These are phyloP conservation scores for Pestalotiopsis sp. DNA, from an alignment of 2,329 filamentous ascomycete species.

Conservation along the genomic window DNA sequence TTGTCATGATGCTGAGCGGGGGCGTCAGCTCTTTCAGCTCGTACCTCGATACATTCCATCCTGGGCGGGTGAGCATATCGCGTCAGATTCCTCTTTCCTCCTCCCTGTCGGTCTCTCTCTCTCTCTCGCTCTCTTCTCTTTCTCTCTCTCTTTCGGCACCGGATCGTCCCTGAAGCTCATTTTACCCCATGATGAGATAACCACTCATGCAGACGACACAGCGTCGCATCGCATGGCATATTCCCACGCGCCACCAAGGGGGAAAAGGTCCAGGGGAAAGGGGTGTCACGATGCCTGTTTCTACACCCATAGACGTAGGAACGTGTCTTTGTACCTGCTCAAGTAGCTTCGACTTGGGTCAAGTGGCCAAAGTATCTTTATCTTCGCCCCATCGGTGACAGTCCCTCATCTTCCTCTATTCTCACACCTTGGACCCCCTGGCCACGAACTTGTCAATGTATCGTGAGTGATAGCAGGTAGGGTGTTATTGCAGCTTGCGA, in stretches of 20 bases:
- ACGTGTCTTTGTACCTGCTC: not conserved
- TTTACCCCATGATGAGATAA: constrained; percentile 9
- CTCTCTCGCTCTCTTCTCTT: not conserved
- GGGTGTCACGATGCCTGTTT: not conserved
- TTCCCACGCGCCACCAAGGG: not conserved
- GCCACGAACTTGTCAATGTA: not conserved
- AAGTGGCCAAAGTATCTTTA: not conserved
- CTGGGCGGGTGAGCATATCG: not conserved
- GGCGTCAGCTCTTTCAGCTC: constrained; percentile 10
- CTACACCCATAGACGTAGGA: not conserved
- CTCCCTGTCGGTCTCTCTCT: not conserved
- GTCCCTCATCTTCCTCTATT: not conserved
- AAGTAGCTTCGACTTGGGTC: not conserved
- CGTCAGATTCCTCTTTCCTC: not conserved
- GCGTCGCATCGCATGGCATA: constrained; percentile 5
- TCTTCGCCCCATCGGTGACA: not conserved
- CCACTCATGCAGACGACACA: not conserved
- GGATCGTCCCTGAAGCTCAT: not conserved
- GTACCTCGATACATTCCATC: not conserved
- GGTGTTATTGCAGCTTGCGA: constrained; percentile 11
- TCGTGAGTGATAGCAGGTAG: not conserved
- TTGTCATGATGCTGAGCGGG: not conserved
- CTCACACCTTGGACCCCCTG: not conserved
- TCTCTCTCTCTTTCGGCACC: not conserved
- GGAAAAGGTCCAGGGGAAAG: not conserved